Evolutionary conservation across 2,329 filamentous ascomycete species (phyloP).

Genomic region (Trichoderma simmonsii): DNA sequence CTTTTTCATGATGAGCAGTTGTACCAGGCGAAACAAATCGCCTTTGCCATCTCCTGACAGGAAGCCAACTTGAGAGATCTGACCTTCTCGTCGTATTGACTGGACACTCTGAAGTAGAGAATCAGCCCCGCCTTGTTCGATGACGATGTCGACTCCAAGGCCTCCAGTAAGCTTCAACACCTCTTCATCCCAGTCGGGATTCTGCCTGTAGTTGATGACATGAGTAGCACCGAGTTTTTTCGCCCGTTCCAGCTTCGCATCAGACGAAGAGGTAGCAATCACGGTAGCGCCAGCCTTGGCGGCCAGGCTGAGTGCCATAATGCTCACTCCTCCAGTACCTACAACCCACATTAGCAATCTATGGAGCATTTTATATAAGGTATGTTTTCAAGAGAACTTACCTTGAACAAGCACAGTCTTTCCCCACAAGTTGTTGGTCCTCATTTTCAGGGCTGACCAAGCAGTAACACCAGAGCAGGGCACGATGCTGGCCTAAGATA

Average conservation of each 20-base stretch:
- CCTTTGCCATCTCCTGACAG: not conserved
- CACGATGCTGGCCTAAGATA: constrained; percentile 4
- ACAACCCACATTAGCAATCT: not conserved
- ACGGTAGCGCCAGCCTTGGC: constrained; percentile 49
- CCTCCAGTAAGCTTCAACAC: constrained; percentile 42
- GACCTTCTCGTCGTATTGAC: not conserved
- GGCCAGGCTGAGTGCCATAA: constrained; percentile 42
- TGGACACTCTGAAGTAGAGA: constrained; percentile 6
- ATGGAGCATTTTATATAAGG: not conserved
- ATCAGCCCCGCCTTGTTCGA: constrained; percentile 26
- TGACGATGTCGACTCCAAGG: constrained; percentile 47
- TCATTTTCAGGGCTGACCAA: constrained; percentile 11
- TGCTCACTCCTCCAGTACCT: constrained; percentile 41
- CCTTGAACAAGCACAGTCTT: constrained; percentile 15
- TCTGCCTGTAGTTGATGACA: constrained; percentile 48
- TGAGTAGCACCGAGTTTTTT: constrained; percentile 27
- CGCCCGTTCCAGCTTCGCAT: constrained; percentile 45
- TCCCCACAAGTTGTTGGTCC: not conserved
- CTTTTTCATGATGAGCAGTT: constrained; percentile 1
- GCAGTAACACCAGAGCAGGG: constrained; percentile 12
- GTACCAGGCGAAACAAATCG: not conserved
- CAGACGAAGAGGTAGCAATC: constrained; percentile 51
- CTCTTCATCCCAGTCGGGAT: constrained; percentile 44
- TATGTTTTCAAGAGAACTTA: not conserved
- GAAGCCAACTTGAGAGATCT: constrained; percentile 16